Evolutionary conservation across 2,329 filamentous ascomycete genomes (phyloP).

Genomic region (Gyromitra esculenta): DNA sequence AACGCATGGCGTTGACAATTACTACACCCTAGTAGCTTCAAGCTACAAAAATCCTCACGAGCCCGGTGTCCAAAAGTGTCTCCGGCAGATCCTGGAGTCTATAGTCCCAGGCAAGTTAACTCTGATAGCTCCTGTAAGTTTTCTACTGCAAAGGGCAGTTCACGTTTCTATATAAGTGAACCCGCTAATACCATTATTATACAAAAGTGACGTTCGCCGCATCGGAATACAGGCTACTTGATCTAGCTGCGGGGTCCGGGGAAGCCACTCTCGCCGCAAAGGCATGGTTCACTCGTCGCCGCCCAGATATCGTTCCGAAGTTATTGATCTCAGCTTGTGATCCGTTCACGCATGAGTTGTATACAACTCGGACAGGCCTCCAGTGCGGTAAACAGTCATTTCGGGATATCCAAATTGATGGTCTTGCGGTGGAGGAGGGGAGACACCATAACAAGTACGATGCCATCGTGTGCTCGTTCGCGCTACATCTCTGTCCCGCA

Average conservation of each 20-base stretch:
- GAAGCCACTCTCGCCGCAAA: slow-evolving; percentile 42
- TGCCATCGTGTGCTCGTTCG: slow-evolving; percentile 59
- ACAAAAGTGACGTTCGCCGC: slow-evolving; percentile 17
- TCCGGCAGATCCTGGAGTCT: slow-evolving; percentile 48
- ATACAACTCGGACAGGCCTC: slow-evolving; percentile 38
- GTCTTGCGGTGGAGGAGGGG: slow-evolving; percentile 43
- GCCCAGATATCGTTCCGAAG: slow-evolving; percentile 21
- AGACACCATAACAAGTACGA: slow-evolving; percentile 55
- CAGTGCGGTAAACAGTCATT: slow-evolving; percentile 49
- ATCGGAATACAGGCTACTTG: slow-evolving; percentile 34
- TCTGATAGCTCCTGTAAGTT: slow-evolving; percentile 4
- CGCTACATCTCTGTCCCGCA: slow-evolving; percentile 65
- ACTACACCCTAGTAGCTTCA: slow-evolving; percentile 43
- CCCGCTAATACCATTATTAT: slow-evolving; percentile 5
- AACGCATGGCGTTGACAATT: slow-evolving; percentile 47
- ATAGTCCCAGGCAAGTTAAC: slow-evolving; percentile 40
- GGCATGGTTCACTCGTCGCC: slow-evolving; percentile 29
- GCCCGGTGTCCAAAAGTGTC: slow-evolving; percentile 48
- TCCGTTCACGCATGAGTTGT: slow-evolving; percentile 43
- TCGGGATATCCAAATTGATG: slow-evolving; percentile 51
- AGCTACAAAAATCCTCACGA: slow-evolving; percentile 52
- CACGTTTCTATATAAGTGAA: not conserved
- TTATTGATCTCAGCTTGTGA: slow-evolving; percentile 35
- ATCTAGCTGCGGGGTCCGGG: slow-evolving; percentile 46
- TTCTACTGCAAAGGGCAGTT: not conserved